Evolutionary conservation across 2,329 filamentous ascomycete species (phyloP), one percentile per base, ranked within the genome.

Genomic region (Cladosporium sp.): DNA sequence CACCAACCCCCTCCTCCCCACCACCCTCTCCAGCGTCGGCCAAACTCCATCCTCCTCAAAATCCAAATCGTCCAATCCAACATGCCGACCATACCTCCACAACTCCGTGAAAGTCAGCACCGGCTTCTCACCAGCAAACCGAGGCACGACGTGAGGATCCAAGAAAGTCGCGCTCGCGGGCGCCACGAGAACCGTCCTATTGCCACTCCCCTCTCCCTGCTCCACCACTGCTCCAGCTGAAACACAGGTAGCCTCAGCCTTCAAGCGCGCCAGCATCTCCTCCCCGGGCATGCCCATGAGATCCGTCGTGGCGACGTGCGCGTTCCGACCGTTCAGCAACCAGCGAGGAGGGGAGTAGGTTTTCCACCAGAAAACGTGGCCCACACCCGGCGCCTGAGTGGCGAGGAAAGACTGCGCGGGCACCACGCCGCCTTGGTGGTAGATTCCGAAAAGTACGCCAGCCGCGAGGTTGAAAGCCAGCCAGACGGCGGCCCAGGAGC

Each of bases 271-370:
- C 1, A 89, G 68, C 64, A 91, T 74, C 6, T 71, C 59, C 2
- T 78, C 74, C 6, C 83, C 83, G 34, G 79, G 74, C 70, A 88
- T 79, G 3, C 86, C 85, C 82, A 89, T 90, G 17, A 90, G 73
- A 61, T 91, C 88, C 53, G 77, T 75, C 1, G 87, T 91, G 24
- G 72, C 76, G n/a, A 90, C 70, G 8, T 86, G 77, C 58, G 84
- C 79, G 57, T 87, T 89, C 67, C 86, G 87, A 48, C 85, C 84
- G 57, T 89, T 85, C 6, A 91, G 73, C 17, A 92, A 76, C 86
- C 88, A 92, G 30, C 86, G 84, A 0, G 88, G 88, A 15, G 88
- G 88, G 64, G 84, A 87, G 64, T 91, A 91, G 1, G 88, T 91
- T 67, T 90, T 91, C 88, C 88, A 92, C 88, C 88, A 92, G 44